phyloP scores from a whole-genome alignment of 2,329 filamentous ascomycete genomes.

The Aspergillus aculeatus region DNA sequence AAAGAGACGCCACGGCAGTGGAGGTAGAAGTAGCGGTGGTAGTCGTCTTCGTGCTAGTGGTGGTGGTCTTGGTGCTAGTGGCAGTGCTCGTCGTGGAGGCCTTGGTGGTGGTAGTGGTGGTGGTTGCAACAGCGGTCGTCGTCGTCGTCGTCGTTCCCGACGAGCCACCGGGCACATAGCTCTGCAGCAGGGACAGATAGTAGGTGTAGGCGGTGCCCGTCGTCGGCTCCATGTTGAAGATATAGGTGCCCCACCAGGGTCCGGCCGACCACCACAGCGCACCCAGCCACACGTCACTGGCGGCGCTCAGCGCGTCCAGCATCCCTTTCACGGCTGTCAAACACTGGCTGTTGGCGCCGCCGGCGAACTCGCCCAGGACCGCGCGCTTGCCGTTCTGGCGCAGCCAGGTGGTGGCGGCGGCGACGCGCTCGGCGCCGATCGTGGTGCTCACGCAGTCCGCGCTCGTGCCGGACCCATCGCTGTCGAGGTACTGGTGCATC shows the following conservation, averaged over 20 bases:
- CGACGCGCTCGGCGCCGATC: conserved; percentile 54
- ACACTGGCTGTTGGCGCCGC: conserved; percentile 52
- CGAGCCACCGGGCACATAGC: conserved; percentile 23
- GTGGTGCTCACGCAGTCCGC: conserved; percentile 52
- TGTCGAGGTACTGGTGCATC: conserved; percentile 64
- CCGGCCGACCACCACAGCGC: conserved; percentile 57
- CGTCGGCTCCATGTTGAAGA: conserved; percentile 52
- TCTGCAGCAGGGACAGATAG: conserved; percentile 29
- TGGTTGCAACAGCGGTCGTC: neutral
- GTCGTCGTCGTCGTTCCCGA: neutral
- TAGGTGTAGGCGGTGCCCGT: conserved; percentile 43
- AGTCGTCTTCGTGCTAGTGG: conserved; percentile 4
- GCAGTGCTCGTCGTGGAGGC: conserved; percentile 6
- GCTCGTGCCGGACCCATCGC: conserved; percentile 54
- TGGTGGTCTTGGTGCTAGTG: conserved; percentile 5
- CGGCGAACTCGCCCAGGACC: conserved; percentile 57
- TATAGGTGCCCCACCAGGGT: conserved; percentile 52
- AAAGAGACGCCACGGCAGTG: conserved; percentile 13
- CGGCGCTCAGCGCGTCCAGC: conserved; percentile 47
- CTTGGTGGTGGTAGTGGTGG: conserved; percentile 2
- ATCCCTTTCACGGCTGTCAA: conserved; percentile 48
- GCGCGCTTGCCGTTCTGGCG: conserved; percentile 53
- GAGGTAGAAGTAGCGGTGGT: neutral
- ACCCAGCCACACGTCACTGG: conserved; percentile 55
- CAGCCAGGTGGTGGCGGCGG: conserved; percentile 55